Base-by-base conservation (phyloP, 2,329 filamentous ascomycete genomes). In the Fusarium scirpi region DNA sequence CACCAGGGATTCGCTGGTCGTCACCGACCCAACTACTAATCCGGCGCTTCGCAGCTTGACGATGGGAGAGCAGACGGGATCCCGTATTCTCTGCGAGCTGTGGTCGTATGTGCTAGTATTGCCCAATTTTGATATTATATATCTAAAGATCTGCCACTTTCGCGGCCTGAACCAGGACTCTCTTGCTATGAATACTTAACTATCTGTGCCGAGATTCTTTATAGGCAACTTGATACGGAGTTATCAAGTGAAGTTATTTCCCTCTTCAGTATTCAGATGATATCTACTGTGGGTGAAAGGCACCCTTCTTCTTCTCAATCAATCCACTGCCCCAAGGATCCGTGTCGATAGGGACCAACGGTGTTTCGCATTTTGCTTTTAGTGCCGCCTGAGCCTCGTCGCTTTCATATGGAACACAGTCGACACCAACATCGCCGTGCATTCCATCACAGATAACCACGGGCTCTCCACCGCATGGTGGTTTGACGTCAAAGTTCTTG, bases 381-480 rank as follows among this genome's bases (percentile, higher is more conserved):
- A 68, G 38, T 4, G 65, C 65, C 1, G 53, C 48, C 16, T 67
- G 63, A 2, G 65, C 65, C 32, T 66, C 53, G 2, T 62, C 48
- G 2, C 65, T 68, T n/a, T 62, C 62, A 16, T 40, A 66, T 2
- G 65, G 49, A 38, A 74, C 70, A 20, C 73, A 75, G 5, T 73
- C 70, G 7, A 73, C 58, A 2, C 73, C 73, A 48, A 74, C 59
- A 40, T 73, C 70, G 6, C 59, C 61, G 7, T 47, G 25, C 24
- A 75, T 66, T 8, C 73, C 73, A 46, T 75, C 72, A 18, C 73
- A 75, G 9, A 75, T 44, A 27, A 75, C 30, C 12, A 75, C 58
- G 16, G 72, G 62, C 40, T 62, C 41, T 20, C 65, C 62, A 9
- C 73, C 72, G 9, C 73, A 75, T 5, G 72, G 72, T 7, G 68